Evolutionary conservation across 169 alveolate species (phyloP), one percentile per base, ranked within the genome.

Genomic region (Plasmodium inui): DNA sequence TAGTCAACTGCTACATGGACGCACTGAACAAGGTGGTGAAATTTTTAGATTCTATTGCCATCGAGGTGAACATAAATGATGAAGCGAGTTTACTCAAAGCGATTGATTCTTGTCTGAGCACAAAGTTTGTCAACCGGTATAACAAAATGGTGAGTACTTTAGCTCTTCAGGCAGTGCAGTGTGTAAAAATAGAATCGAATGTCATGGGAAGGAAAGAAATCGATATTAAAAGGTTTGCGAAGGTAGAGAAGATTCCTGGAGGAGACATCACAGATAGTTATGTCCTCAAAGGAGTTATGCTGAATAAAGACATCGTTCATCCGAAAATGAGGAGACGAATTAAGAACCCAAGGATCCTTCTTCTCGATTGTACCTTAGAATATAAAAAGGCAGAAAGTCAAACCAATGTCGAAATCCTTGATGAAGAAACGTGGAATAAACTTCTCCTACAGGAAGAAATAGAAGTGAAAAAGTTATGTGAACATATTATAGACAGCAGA

Each of bases 221-320:
- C 55, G 99, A 99, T 92, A 96, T 99, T 26, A 99, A 99, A 97
- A 88, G 99, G 85, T 99, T 98, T 92, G 99, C 99, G 17, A 99
- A 99, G 95, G 99, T 99, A 30, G 99, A 99, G 95, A 99, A 99
- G 95, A 98, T 99, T n/a, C 99, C 99, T 0, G 99, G 99, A n/a
- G 99, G 99, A 4, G 96, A 96, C 53, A 96, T 99, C n/a, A 99
- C 98, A 83, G 99, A 99, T 37, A 97, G 99, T 89, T 92, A 46
- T 34, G 99, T 99, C 41, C 96, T 99, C 22, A 99, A 98, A 92
- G 99, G 99, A 41, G 99, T 99, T 28, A 97, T 99, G 98, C 93
- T 99, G 83, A 98, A 98, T 96, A 99, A 99, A 96, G 99, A 99
- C 84, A 99, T 99, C 17, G 98, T 99, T 32, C 99, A 99, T 95